Evolutionary conservation across 1,284 basidiomycete species (phyloP), one percentile per base, ranked within the genome.

Genomic region (Schizopora paradoxa): DNA sequence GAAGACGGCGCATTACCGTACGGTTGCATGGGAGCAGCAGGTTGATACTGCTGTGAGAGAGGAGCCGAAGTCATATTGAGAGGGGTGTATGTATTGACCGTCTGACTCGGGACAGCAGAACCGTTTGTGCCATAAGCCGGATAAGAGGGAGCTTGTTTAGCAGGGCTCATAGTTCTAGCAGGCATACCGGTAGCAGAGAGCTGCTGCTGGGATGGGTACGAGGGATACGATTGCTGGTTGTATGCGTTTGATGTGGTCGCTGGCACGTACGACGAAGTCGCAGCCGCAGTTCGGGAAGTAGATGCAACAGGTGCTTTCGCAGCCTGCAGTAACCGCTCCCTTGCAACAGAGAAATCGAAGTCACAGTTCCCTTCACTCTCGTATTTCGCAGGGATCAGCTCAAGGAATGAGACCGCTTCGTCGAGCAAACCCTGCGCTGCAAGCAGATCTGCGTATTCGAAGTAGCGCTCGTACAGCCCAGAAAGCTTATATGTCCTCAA

Each of bases 401-500:
- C 77, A 58, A 96, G 68, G 65, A 91, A 96, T 45, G 74, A 72
- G 29, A 86, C 77, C 0, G 93, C 95, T 47, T 93, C 82, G 53
- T 83, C 77, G 41, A 95, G 69, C 23, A 96, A 74, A 35, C 94
- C 94, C 61, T 99, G 95, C 0, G 87, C 79, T 6, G 91, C 88
- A 25, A 99, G 74, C 48, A 97, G 68, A 56, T 96, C 90, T 8
- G 95, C 92, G 59, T 99, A 99, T 67, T 98, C 95, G 60, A 89
- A 84, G 70, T 96, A 97, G 25, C 86, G 79, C 61, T 97, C 93
- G 63, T 99, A 98, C 37, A 99, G 68, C 8, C 72, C 72, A 0
- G 88, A 79, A 14, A 98, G 77, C 66, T 91, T 93, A 76, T 89
- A 98, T 0, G 78, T 72, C 58, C 84, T 77, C 5, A 73, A 74